Conservation (phyloP, 495 filamentous ascomycete genomes). For the Polyplosphaeria fusca region DNA sequence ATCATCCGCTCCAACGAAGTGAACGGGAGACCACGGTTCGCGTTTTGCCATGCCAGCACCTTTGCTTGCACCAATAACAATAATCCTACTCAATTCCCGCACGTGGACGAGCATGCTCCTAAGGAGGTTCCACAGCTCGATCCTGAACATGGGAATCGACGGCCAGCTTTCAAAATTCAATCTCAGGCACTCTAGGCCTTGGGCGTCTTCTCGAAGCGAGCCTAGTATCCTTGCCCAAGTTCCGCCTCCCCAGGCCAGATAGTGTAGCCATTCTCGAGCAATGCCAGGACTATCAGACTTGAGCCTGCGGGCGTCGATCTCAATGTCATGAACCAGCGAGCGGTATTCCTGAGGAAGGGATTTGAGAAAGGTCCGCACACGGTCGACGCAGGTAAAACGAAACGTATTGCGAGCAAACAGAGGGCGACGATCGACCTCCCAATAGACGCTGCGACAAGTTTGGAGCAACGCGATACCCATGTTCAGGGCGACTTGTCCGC, state of each 20-base stretch:
- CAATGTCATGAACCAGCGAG: constrained; percentile 12
- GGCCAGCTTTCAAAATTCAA: constrained; percentile 27
- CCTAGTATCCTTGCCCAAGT: constrained; percentile 15
- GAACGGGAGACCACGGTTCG: constrained; percentile 28
- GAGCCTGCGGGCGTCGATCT: constrained; percentile 24
- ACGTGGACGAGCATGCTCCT: constrained; percentile 11
- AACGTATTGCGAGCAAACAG: constrained; percentile 27
- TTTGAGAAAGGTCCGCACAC: constrained; percentile 15
- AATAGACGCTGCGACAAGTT: constrained; percentile 26
- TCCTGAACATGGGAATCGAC: constrained; percentile 12
- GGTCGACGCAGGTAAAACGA: constrained; percentile 28
- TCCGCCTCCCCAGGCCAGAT: constrained; percentile 16
- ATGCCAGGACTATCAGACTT: constrained; percentile 10
- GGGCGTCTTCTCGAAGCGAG: constrained; percentile 9
- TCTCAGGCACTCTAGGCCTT: constrained; percentile 17
- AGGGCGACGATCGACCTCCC: constrained; percentile 21
- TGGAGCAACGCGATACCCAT: constrained; percentile 18
- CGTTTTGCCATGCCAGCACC: constrained; percentile 10
- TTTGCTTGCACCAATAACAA: constrained; percentile 20
- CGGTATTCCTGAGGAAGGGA: neutral
- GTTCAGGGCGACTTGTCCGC: neutral
- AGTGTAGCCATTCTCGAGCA: constrained; percentile 22
- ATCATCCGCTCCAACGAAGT: constrained; percentile 29
- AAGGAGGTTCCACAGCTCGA: constrained; percentile 27
- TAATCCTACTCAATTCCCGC: constrained; percentile 19